These are phyloP conservation scores for Ophiostoma sp. DNA, from an alignment of 2,329 filamentous ascomycete genomes.

Conservation along the genomic window DNA sequence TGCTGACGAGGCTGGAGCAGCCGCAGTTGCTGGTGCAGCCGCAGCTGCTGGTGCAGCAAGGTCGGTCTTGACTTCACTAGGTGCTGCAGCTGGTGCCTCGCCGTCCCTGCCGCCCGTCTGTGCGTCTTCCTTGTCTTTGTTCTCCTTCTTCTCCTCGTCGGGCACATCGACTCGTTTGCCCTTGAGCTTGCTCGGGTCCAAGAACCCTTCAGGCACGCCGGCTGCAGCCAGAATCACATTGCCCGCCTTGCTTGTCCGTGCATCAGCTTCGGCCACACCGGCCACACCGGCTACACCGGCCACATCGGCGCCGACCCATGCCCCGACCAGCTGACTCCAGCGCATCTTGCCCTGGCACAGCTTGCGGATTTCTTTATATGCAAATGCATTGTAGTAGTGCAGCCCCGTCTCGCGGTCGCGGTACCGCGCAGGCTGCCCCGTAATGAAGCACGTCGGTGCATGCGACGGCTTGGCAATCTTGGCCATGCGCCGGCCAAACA, in stretches of 20 bases:
- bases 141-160: slow-evolving; percentile 22
- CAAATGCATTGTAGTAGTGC: slow-evolving; percentile 70
- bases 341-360: slow-evolving; percentile 67
- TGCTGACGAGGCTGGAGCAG: neutral
- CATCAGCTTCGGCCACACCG: slow-evolving; percentile 24
- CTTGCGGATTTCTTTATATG: slow-evolving; percentile 76
- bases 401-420: slow-evolving; percentile 79
- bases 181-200: slow-evolving; percentile 32
- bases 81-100: neutral
- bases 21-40: neutral
- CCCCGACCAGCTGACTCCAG: slow-evolving; percentile 76
- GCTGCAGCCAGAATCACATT: slow-evolving; percentile 52
- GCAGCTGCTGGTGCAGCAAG: neutral
- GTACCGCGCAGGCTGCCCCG: slow-evolving; percentile 73
- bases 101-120: neutral
- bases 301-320: slow-evolving; percentile 64
- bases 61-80: neutral
- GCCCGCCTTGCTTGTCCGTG: neutral
- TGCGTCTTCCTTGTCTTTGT: neutral
- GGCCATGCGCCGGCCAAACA: slow-evolving; percentile 56
- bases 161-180: slow-evolving; percentile 20
- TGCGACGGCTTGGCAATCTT: slow-evolving; percentile 51
- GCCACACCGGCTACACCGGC: neutral
- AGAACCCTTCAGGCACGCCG: slow-evolving; percentile 76
- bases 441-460: slow-evolving; percentile 69